Evolutionary conservation across 2,329 filamentous ascomycete genomes (phyloP).

Genomic region (Colletotrichum noveboracense): DNA sequence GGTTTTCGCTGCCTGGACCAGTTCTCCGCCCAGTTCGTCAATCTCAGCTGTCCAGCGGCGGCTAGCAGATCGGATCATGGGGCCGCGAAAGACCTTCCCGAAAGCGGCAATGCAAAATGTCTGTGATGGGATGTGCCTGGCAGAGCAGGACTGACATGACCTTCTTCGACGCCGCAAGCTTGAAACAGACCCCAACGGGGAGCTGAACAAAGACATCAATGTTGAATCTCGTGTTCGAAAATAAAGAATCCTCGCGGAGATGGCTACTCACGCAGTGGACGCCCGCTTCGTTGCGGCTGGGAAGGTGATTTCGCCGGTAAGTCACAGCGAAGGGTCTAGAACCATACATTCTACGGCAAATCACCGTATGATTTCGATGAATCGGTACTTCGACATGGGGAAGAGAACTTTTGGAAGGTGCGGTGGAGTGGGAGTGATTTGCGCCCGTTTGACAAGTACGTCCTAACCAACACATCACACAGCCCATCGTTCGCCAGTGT

Average conservation of each 20-base stretch:
- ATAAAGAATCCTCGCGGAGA: neutral
- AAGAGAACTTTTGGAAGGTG: neutral
- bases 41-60: neutral
- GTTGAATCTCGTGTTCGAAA: slow-evolving; percentile 5
- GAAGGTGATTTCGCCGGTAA: neutral
- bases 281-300: neutral
- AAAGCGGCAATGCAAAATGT: neutral
- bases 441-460: neutral
- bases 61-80: neutral
- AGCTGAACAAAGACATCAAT: neutral
- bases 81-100: neutral
- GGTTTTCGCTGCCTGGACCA: neutral
- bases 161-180: neutral
- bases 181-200: neutral
- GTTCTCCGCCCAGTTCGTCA: neutral
- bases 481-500: neutral
- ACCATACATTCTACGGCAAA: neutral
- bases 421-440: neutral
- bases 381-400: neutral
- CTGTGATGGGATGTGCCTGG: neutral
- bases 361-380: neutral
- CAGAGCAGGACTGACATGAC: neutral
- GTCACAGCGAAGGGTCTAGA: neutral
- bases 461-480: neutral
- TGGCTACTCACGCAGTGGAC: neutral